Percentiles rank a stretch among this genome's conserved stretches.
Conservation (phyloP, 2,329 filamentous ascomycete species). For the Talaromyces albobiverticillius region DNA sequence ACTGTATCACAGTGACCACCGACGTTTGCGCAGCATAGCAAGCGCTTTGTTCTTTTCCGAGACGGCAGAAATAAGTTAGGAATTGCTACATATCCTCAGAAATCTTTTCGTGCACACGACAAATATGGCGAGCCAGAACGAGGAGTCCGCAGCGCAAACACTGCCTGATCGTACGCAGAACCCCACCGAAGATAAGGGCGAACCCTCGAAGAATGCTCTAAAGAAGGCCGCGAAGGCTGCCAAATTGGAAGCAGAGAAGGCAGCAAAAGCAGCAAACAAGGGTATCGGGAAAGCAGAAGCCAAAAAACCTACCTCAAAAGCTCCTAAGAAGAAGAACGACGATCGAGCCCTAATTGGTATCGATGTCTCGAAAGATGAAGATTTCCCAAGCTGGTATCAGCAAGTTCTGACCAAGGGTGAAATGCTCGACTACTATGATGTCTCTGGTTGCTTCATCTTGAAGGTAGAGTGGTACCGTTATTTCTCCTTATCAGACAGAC, state of each 20-base stretch:
- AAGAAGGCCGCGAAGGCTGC: conserved; percentile 51
- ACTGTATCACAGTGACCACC: conserved; percentile 1
- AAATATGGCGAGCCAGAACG: conserved; percentile 18
- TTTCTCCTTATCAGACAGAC: background rate
- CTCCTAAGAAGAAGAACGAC: conserved; percentile 55
- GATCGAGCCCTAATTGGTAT: conserved; percentile 76
- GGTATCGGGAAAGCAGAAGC: conserved; percentile 42
- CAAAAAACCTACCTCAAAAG: conserved; percentile 43
- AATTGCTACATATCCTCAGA: background rate
- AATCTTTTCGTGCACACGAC: background rate
- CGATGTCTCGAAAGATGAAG: conserved; percentile 76
- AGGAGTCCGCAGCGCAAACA: conserved; percentile 29
- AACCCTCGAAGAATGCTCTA: conserved; percentile 39
- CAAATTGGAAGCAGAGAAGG: conserved; percentile 43
- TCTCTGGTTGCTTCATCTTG: conserved; percentile 95
- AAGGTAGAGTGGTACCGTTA: conserved; percentile 49
- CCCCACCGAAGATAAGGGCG: conserved; percentile 35
- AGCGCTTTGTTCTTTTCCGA: conserved; percentile 2
- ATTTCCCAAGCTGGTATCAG: conserved; percentile 95
- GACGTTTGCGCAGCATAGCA: conserved; percentile 1
- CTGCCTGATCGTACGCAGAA: conserved; percentile 39
- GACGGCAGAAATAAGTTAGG: background rate
- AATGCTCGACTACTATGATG: conserved; percentile 97
- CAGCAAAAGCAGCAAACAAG: conserved; percentile 35
- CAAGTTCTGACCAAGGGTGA: conserved; percentile 96